Conservation (phyloP, 2,329 filamentous ascomycete genomes). For the Uncinocarpus reesii region DNA sequence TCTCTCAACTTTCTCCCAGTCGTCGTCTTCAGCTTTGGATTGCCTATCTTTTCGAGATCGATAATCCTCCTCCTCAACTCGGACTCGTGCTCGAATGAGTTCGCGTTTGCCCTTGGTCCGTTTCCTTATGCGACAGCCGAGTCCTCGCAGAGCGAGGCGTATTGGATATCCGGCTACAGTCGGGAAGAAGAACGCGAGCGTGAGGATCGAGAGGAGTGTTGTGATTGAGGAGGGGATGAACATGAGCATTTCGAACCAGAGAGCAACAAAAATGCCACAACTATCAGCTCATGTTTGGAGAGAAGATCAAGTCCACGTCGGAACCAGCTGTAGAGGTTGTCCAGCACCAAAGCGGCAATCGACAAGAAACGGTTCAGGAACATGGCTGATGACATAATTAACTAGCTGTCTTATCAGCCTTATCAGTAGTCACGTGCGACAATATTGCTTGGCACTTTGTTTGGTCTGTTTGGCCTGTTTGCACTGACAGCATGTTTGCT, state of each 20-base stretch:
- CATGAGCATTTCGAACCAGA: constrained; percentile 13
- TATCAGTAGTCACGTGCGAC: constrained; percentile 1
- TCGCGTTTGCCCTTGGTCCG: constrained; percentile 54
- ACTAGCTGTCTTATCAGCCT: not conserved
- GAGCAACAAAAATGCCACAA: not conserved
- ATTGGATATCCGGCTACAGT: constrained; percentile 27
- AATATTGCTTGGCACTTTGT: not conserved
- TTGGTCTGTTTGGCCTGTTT: constrained; percentile 2
- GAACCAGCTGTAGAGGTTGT: not conserved
- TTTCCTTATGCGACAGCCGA: constrained; percentile 54
- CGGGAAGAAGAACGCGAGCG: constrained; percentile 29
- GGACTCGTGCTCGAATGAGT: constrained; percentile 43
- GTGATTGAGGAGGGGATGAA: constrained; percentile 27
- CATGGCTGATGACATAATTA: constrained; percentile 9
- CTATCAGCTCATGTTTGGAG: not conserved
- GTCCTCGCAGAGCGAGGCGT: constrained; percentile 29
- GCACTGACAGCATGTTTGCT: not conserved
- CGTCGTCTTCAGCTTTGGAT: constrained; percentile 44
- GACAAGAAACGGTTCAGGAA: not conserved
- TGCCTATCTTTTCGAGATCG: constrained; percentile 12
- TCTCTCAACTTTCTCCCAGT: constrained; percentile 60
- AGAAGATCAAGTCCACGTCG: not conserved
- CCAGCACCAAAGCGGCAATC: not conserved
- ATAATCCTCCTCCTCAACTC: constrained; percentile 34
- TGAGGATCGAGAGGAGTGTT: constrained; percentile 26